Conservation (phyloP, 805 yeast species). For the Sungouiella blattae region DNA sequence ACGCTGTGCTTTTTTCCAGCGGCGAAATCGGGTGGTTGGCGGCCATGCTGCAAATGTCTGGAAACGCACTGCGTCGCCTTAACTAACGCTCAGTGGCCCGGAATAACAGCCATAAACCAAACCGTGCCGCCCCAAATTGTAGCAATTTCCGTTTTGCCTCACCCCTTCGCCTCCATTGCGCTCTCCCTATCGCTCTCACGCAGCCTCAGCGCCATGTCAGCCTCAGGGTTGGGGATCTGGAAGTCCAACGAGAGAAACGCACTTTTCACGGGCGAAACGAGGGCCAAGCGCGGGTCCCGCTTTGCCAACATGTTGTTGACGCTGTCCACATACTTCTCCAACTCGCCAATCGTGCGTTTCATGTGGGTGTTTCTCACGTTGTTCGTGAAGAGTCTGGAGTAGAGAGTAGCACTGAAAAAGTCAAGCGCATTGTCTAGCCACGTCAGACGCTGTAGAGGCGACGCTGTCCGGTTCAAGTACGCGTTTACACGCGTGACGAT, state of each 20-base stretch:
- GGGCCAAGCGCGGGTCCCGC: conserved; percentile 21
- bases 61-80: no score
- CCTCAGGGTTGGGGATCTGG: conserved; percentile 44
- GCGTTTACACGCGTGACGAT: conserved; percentile 47
- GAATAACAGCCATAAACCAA: no score
- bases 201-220: no score
- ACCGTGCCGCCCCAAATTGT: no score
- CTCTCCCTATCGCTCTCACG: no score
- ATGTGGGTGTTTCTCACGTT: conserved; percentile 18
- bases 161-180: no score
- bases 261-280: conserved; percentile 50
- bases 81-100: no score
- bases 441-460: conserved; percentile 26
- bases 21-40: no score
- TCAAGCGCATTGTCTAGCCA: conserved; percentile 40
- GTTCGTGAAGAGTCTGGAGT: conserved; percentile 19
- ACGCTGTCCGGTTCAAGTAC: conserved; percentile 33
- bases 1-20: no score
- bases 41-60: no score
- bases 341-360: conserved; percentile 26
- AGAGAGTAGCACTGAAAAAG: conserved; percentile 36
- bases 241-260: conserved; percentile 60
- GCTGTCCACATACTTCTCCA: conserved; percentile 40
- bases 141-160: no score
- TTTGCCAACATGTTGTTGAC: conserved; percentile 18